Evolutionary conservation across 2,329 filamentous ascomycete genomes (phyloP), one percentile per base, ranked within the genome.

Genomic region (Nemania diffusa): DNA sequence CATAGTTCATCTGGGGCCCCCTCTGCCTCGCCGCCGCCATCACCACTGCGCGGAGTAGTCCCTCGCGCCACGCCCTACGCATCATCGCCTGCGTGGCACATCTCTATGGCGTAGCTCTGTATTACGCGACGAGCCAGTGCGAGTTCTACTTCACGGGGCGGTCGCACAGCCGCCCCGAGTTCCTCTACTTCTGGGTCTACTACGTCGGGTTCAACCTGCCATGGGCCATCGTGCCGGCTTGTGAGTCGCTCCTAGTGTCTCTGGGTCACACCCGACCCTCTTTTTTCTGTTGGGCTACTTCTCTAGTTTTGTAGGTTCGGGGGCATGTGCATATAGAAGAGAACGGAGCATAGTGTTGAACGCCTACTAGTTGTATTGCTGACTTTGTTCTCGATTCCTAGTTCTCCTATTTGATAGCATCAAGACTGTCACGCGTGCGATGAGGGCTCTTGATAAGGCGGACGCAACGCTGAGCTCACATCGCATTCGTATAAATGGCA

Each of bases 141-240:
- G 86, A 88, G 67, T 76, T 81, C 64, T 78, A 78, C 37, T 77
- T 82, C 66, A 78, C 77, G 15, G 85, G 83, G 2, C 77, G 81
- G 24, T 80, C 79, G 22, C 85, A 88, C 73, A 88, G 85, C 71
- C 82, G 88, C 26, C 88, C 88, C 1, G 88, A 90, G 77, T 78
- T 81, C 24, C 74, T 86, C 32, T 91, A 91, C 72, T 89, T 86
- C 72, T 90, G 88, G 88, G 79, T 87, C 20, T 91, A 90, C 72
- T 90, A 88, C 68, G 79, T 87, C 5, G 85, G 84, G 2, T 85
- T 89, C 75, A 91, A 91, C 73, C 74, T 83, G 17, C 86, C 88
- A 0, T 91, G 88, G 88, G 84, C 81, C 0, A 71, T 88, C 0
- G 81, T 90, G 26, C 88, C 88, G 5, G 72, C 80, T 2, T 73